Conservation (phyloP, 164 flowering plant species). For the Umbellularia californica region DNA sequence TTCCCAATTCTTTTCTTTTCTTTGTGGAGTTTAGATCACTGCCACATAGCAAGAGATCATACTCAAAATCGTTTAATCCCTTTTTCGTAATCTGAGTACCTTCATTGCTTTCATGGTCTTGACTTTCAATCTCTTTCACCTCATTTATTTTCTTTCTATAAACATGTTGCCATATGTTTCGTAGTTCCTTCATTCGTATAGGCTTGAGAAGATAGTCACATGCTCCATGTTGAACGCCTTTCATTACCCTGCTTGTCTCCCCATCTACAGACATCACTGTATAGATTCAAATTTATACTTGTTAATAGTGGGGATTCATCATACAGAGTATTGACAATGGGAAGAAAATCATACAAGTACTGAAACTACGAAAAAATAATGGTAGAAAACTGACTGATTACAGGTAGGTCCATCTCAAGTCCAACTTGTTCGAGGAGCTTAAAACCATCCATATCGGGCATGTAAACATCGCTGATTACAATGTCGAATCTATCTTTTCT, state of each 20-base stretch:
- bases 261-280: constrained; percentile 99
- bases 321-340: not conserved
- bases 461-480: constrained; percentile 96
- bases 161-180: constrained; percentile 98
- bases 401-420: constrained; percentile 98
- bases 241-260: constrained; percentile 95
- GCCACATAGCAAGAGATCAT: constrained; percentile 33
- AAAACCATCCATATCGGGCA: constrained; percentile 99
- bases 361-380: not conserved
- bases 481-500: constrained; percentile 85
- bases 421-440: constrained; percentile 96
- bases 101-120: constrained; percentile 41
- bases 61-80: constrained; percentile 44
- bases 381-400: constrained; percentile 62
- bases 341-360: not conserved
- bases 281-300: constrained; percentile 6
- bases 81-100: constrained; percentile 35
- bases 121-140: constrained; percentile 60
- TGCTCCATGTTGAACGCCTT: constrained; percentile 98
- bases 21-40: constrained; percentile 41
- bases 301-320: constrained; percentile 3
- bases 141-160: constrained; percentile 81
- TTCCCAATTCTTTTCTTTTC: constrained; percentile 71
- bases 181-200: constrained; percentile 91
- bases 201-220: constrained; percentile 98